These are phyloP conservation scores for Trichoderma brevicompactum DNA, from an alignment of 2,329 filamentous ascomycete genomes.

Conservation along the genomic window DNA sequence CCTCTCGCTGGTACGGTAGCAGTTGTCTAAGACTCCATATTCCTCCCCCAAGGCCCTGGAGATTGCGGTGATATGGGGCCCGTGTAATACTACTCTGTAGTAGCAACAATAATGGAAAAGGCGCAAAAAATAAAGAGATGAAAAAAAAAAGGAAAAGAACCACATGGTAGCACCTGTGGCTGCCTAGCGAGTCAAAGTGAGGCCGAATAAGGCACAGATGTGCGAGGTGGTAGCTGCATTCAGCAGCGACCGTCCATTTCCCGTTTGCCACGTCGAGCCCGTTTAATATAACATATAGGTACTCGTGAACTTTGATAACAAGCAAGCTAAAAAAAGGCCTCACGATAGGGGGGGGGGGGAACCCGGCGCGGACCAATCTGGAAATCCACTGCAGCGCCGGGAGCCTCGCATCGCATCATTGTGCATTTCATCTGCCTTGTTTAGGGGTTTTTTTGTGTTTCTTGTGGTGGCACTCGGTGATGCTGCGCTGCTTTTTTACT, in stretches of 20 bases:
- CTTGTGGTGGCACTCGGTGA: too few species aligned
- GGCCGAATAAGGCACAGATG: conserved; percentile 25
- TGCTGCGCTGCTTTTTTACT: too few species aligned
- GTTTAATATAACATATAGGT: not conserved
- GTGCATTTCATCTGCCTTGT: too few species aligned
- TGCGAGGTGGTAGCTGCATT: conserved; percentile 13
- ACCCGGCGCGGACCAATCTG: too few species aligned
- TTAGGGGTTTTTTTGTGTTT: too few species aligned
- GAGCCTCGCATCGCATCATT: too few species aligned
- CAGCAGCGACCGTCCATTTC: conserved; percentile 3
- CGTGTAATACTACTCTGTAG: not conserved
- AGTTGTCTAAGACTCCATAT: not conserved
- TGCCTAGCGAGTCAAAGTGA: conserved; percentile 12
- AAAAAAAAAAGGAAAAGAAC: not conserved
- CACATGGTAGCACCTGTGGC: conserved; percentile 23
- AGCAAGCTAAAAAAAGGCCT: not conserved
- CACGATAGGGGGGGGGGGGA: too few species aligned
- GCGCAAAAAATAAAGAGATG: not conserved
- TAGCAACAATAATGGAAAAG: not conserved
- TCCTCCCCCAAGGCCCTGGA: not conserved
- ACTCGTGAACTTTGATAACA: not conserved
- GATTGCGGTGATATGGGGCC: conserved; percentile 10
- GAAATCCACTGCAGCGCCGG: too few species aligned
- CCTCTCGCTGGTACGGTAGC: not conserved
- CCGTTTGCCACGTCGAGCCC: conserved; percentile 14